These are phyloP conservation scores for Clathrospora elynae DNA, from an alignment of 2,329 filamentous ascomycete genomes.

Conservation along the genomic window DNA sequence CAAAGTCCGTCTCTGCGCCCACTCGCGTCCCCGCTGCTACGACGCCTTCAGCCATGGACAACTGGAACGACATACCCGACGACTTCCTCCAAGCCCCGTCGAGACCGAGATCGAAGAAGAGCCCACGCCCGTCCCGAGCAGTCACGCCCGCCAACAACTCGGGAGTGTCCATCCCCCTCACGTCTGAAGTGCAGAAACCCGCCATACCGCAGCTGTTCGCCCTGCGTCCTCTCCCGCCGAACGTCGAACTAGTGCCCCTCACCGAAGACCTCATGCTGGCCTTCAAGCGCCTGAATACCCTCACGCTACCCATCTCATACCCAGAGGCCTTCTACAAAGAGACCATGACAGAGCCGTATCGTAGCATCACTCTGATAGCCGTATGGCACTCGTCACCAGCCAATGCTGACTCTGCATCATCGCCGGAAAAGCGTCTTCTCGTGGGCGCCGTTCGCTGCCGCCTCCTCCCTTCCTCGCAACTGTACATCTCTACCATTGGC, in stretches of 20 bases:
- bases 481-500: conserved; percentile 67
- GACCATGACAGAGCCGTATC: conserved; percentile 60
- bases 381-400: conserved; percentile 54
- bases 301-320: conserved; percentile 66
- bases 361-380: conserved; percentile 63
- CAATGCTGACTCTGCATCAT: not conserved
- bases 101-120: conserved; percentile 31
- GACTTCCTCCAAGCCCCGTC: conserved; percentile 34
- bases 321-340: conserved; percentile 65
- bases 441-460: conserved; percentile 57
- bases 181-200: conserved; percentile 12
- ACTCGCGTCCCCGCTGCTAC: conserved; percentile 22
- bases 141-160: conserved; percentile 24
- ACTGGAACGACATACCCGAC: conserved; percentile 39
- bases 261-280: conserved; percentile 60
- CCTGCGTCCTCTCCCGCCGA: conserved; percentile 50
- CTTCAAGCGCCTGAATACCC: conserved; percentile 62
- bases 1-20: conserved; percentile 26
- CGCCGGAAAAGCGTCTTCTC: conserved; percentile 42
- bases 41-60: conserved; percentile 28
- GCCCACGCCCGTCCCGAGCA: conserved; percentile 28
- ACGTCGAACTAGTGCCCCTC: conserved; percentile 60
- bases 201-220: conserved; percentile 28
- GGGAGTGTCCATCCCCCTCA: conserved; percentile 23
- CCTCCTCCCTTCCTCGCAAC: conserved; percentile 48